These are phyloP conservation scores for Avena insularis DNA, from an alignment of 176 grass and related monocot genomes.

Conservation along the genomic window DNA sequence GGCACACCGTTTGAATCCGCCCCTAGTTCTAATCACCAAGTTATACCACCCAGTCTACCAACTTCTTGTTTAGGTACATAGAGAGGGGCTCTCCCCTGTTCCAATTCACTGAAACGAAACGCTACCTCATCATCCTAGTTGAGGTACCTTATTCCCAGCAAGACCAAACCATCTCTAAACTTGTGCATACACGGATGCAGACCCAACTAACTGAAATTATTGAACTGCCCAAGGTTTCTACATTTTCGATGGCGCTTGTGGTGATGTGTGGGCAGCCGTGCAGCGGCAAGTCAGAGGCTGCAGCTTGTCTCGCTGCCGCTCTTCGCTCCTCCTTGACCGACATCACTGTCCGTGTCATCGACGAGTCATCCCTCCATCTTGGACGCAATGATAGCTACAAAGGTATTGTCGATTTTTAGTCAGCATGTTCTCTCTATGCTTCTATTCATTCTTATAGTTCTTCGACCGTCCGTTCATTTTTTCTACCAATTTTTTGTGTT, in stretches of 20 bases:
- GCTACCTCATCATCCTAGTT: neutral
- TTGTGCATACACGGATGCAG: neutral
- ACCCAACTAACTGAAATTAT: neutral
- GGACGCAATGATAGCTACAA: slow-evolving; percentile 83
- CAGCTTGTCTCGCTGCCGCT: slow-evolving; percentile 56
- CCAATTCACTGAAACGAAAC: neutral
- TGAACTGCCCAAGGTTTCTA: slow-evolving; percentile 6
- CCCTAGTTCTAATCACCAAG: neutral
- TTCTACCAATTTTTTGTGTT: neutral
- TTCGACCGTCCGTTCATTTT: neutral
- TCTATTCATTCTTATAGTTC: neutral
- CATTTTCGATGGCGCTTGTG: slow-evolving; percentile 70
- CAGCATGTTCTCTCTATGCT: neutral
- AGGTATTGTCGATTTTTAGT: slow-evolving; percentile 39
- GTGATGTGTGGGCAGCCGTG: slow-evolving; percentile 97
- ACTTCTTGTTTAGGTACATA: neutral
- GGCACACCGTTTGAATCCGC: neutral
- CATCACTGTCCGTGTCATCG: slow-evolving; percentile 61
- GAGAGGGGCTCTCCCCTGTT: neutral
- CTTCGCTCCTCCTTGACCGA: slow-evolving; percentile 44
- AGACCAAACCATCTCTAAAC: neutral
- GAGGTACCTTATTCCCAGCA: neutral
- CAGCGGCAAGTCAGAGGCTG: slow-evolving; percentile 82
- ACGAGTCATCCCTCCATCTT: slow-evolving; percentile 91
- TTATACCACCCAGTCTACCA: neutral